These are phyloP conservation scores for Saposhnikovia divaricata DNA, from an alignment of 129 eudicot genomes.

Conservation along the genomic window DNA sequence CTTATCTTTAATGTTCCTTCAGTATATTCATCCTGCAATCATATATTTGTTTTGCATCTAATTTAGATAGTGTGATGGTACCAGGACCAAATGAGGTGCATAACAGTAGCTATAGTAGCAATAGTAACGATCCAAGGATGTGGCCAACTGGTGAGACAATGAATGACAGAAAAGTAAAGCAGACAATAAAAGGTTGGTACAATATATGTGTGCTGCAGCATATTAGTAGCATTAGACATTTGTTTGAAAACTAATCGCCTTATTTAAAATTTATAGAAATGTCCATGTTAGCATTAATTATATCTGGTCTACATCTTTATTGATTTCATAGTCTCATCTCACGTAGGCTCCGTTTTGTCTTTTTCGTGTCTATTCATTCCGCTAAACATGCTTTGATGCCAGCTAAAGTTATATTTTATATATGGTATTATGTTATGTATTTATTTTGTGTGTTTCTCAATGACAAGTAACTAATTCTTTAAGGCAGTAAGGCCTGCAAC, in stretches of 20 bases:
- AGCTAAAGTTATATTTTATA: background rate
- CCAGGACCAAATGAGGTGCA: constrained; percentile 31
- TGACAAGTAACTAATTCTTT: background rate
- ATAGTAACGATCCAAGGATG: constrained; percentile 46
- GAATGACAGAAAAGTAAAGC: constrained; percentile 25
- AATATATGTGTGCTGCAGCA: background rate
- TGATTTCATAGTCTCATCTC: background rate
- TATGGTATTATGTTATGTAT: background rate
- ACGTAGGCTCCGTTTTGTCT: background rate
- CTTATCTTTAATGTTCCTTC: background rate
- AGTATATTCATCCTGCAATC: background rate
- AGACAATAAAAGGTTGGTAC: constrained; percentile 7
- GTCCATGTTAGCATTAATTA: background rate
- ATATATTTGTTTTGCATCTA: constrained; percentile 2
- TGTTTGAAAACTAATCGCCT: background rate
- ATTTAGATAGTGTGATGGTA: constrained; percentile 44
- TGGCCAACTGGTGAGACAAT: constrained; percentile 38
- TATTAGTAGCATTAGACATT: background rate
- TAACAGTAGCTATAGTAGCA: constrained; percentile 48
- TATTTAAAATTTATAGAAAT: background rate
- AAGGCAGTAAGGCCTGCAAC: too few species aligned
- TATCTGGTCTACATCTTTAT: background rate
- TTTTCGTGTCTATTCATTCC: background rate
- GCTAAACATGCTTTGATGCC: background rate
- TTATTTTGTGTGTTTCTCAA: background rate